These are phyloP conservation scores for Mycosphaerelloides madeirae DNA, from an alignment of 2,329 filamentous ascomycete species.

Conservation along the genomic window DNA sequence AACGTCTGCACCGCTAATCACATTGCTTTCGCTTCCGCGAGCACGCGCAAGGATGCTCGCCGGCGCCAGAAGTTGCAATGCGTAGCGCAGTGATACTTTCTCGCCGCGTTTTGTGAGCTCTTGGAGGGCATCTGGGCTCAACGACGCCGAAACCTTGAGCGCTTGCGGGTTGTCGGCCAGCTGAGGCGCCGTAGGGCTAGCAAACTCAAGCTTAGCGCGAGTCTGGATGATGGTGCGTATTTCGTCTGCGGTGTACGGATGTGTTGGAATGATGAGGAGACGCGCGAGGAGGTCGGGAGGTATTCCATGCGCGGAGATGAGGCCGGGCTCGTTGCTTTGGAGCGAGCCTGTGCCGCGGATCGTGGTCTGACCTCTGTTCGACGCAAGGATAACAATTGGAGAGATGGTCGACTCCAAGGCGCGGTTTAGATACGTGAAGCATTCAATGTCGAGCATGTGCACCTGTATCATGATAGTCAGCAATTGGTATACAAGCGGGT, in stretches of 20 bases:
- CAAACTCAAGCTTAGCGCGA: constrained; percentile 52
- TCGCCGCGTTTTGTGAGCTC: constrained; percentile 84
- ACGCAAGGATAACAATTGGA: constrained; percentile 94
- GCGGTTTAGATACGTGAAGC: constrained; percentile 97
- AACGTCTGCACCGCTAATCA: constrained; percentile 52
- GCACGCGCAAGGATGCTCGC: constrained; percentile 87
- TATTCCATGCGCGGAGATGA: constrained; percentile 77
- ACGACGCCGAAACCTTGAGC: constrained; percentile 71
- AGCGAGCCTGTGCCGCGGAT: constrained; percentile 65
- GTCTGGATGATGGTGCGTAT: constrained; percentile 89
- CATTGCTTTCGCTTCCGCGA: constrained; percentile 34
- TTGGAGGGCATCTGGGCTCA: constrained; percentile 77
- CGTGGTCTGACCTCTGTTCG: constrained; percentile 89
- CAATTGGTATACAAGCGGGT: background rate
- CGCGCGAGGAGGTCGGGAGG: constrained; percentile 90
- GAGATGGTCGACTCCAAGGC: constrained; percentile 94
- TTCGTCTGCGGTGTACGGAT: constrained; percentile 80
- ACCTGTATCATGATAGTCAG: constrained; percentile 56
- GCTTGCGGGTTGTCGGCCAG: constrained; percentile 29
- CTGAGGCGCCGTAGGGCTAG: constrained; percentile 31
- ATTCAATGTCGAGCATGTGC: constrained; percentile 99
- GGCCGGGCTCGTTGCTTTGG: constrained; percentile 61
- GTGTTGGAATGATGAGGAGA: constrained; percentile 92
- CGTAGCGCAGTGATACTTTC: constrained; percentile 85
- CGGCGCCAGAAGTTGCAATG: constrained; percentile 83